phyloP scores from a whole-genome alignment of 2,329 filamentous ascomycete genomes.

The Dryadomyces sulphureus region DNA sequence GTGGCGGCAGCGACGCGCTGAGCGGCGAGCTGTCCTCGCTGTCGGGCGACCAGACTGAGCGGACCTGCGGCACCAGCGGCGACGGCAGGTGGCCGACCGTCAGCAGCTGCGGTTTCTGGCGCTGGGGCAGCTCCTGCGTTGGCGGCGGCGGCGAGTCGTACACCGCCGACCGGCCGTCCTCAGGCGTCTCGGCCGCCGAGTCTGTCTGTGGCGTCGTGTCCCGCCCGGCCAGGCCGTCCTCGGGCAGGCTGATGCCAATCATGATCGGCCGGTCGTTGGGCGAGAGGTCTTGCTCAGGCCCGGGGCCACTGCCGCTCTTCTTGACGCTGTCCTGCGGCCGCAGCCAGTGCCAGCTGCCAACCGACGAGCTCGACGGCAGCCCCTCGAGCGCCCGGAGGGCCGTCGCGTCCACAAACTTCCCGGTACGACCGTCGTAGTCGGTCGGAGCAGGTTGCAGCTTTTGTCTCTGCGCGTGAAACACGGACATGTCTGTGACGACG shows the following conservation, averaged over 20 bases:
- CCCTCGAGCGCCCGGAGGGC: slow-evolving; percentile 46
- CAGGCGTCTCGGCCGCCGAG: slow-evolving; percentile 25
- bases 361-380: slow-evolving; percentile 33
- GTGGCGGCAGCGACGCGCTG: slow-evolving; percentile 19
- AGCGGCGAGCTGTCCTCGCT: slow-evolving; percentile 36
- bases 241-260: slow-evolving; percentile 54
- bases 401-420: slow-evolving; percentile 42
- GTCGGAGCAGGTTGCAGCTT: slow-evolving; percentile 13
- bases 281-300: slow-evolving; percentile 36
- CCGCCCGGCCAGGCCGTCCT: slow-evolving; percentile 29
- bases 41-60: slow-evolving; percentile 46
- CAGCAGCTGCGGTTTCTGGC: slow-evolving; percentile 8
- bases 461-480: slow-evolving; percentile 29
- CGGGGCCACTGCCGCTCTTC: slow-evolving; percentile 11
- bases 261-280: slow-evolving; percentile 57
- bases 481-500: slow-evolving; percentile 54
- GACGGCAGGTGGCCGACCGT: not conserved
- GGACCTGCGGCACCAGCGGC: slow-evolving; percentile 11
- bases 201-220: slow-evolving; percentile 37
- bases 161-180: slow-evolving; percentile 15
- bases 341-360: slow-evolving; percentile 44
- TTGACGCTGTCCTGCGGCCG: slow-evolving; percentile 21
- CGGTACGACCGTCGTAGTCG: slow-evolving; percentile 15
- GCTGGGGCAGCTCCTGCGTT: slow-evolving; percentile 8
- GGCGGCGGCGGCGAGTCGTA: slow-evolving; percentile 5